Percentiles rank a stretch among this genome's conserved stretches.
phyloP scores from a whole-genome alignment of 805 yeast genomes.

The Teunomyces aglyptinius region DNA sequence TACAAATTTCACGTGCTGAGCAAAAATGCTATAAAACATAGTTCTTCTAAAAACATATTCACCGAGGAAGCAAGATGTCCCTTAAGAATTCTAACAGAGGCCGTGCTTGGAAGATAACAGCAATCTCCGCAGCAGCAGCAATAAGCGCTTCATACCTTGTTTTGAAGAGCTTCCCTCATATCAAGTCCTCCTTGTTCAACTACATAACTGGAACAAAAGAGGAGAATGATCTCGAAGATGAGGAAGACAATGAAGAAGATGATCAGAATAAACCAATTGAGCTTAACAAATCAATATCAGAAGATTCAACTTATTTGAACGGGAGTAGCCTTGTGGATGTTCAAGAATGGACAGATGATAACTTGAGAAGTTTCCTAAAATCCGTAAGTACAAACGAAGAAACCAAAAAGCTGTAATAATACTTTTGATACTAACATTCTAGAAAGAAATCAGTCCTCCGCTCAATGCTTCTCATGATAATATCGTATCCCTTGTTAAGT shows the following conservation, averaged over 20 bases:
- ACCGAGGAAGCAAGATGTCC: not conserved
- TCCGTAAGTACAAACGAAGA: constrained; percentile 31
- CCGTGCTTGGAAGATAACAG: constrained; percentile 14
- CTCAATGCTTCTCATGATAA: constrained; percentile 44
- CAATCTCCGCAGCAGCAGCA: constrained; percentile 40
- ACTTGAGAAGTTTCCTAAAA: constrained; percentile 34
- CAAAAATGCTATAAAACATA: not conserved
- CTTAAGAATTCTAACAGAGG: not conserved
- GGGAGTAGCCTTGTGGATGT: constrained; percentile 27
- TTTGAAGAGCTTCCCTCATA: constrained; percentile 51
- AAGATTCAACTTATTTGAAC: constrained; percentile 1
- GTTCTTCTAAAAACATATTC: not conserved
- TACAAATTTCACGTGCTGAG: not conserved
- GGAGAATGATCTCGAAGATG: constrained; percentile 9
- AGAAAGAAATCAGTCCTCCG: constrained; percentile 50
- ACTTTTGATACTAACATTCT: constrained; percentile 18
- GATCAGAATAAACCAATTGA: constrained; percentile 24
- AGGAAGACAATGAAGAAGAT: constrained; percentile 11
- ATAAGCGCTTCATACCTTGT: constrained; percentile 43
- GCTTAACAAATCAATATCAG: constrained; percentile 6
- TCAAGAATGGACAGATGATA: constrained; percentile 34
- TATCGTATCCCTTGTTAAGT: constrained; percentile 47
- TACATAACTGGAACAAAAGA: constrained; percentile 20
- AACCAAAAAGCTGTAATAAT: not conserved
- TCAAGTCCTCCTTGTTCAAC: constrained; percentile 26